phyloP scores from a whole-genome alignment of 2,329 filamentous ascomycete species.

The Penicillium hordei region DNA sequence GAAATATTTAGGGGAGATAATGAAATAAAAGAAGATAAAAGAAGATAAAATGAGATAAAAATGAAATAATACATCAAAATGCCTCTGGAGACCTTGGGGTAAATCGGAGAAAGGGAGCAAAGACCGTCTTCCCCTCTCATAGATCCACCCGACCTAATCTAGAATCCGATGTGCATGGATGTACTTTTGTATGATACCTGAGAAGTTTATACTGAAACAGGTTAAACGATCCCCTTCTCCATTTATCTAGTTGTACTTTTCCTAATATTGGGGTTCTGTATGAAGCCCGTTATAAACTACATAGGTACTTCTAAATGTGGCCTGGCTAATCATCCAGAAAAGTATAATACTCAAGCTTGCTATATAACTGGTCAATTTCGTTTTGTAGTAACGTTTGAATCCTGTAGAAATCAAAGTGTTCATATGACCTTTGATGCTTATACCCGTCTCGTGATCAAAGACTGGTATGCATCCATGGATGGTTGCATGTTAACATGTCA shows the following conservation, averaged over 20 bases:
- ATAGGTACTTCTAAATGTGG: neutral
- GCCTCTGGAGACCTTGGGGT: neutral
- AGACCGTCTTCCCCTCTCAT: neutral
- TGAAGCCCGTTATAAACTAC: neutral
- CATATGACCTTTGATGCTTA: slow-evolving; percentile 1
- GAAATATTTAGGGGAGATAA: neutral
- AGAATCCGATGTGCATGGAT: neutral
- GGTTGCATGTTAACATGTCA: neutral
- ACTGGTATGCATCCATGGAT: neutral
- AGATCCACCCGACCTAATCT: neutral
- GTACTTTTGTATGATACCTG: too few relatives aligned
- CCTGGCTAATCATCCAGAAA: neutral
- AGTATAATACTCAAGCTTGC: neutral
- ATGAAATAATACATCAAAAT: too few relatives aligned
- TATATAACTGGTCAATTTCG: neutral
- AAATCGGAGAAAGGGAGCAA: neutral
- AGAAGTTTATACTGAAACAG: slow-evolving; percentile 10
- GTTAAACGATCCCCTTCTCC: slow-evolving; percentile 14
- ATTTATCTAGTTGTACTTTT: neutral
- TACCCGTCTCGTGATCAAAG: neutral
- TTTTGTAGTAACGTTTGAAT: neutral
- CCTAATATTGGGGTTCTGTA: neutral
- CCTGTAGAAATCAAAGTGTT: neutral
- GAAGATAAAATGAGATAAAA: too few relatives aligned
- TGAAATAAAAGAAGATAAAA: neutral